A percentile compares a stretch with the other conserved stretches of the same genome.
Conservation (phyloP, 805 yeast genomes). For the Yamadazyma tumulicola region DNA sequence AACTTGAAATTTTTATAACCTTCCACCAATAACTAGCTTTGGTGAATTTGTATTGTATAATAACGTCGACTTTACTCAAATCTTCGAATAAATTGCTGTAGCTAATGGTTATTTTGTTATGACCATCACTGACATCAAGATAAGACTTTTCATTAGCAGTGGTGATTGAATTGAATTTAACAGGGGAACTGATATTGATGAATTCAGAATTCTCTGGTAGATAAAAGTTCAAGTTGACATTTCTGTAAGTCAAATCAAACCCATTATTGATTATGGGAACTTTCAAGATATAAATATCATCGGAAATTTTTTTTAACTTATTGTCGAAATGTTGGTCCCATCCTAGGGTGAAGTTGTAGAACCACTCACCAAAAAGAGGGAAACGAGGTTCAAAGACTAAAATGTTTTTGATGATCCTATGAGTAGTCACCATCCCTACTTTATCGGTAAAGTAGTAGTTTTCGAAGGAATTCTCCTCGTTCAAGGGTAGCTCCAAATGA, state of each 20-base stretch:
- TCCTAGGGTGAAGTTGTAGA: constrained; percentile 92
- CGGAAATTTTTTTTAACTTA: constrained; percentile 43
- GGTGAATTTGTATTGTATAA: constrained; percentile 62
- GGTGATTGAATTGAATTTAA: constrained; percentile 30
- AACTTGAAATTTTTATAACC: constrained; percentile 62
- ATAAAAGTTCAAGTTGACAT: constrained; percentile 56
- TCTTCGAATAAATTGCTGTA: constrained; percentile 68
- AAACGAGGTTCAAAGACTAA: constrained; percentile 76
- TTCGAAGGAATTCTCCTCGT: constrained; percentile 26
- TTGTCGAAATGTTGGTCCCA: constrained; percentile 66
- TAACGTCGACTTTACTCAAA: constrained; percentile 51
- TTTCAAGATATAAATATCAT: constrained; percentile 52
- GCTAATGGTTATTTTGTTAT: constrained; percentile 62
- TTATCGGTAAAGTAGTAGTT: constrained; percentile 81
- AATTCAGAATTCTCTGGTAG: constrained; percentile 85
- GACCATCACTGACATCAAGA: constrained; percentile 76
- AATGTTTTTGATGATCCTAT: constrained; percentile 40
- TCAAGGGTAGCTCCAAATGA: constrained; percentile 56
- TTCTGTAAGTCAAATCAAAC: constrained; percentile 61
- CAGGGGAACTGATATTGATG: constrained; percentile 54
- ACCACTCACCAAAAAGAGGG: constrained; percentile 97
- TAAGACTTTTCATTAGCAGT: constrained; percentile 49
- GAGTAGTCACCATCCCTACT: constrained; percentile 91
- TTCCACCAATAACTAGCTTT: constrained; percentile 52
- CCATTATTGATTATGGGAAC: constrained; percentile 78